Evolutionary conservation across 1,139 yeast genomes (phyloP), one percentile per base, ranked within the genome.

Genomic region (Hansenula anomala): DNA sequence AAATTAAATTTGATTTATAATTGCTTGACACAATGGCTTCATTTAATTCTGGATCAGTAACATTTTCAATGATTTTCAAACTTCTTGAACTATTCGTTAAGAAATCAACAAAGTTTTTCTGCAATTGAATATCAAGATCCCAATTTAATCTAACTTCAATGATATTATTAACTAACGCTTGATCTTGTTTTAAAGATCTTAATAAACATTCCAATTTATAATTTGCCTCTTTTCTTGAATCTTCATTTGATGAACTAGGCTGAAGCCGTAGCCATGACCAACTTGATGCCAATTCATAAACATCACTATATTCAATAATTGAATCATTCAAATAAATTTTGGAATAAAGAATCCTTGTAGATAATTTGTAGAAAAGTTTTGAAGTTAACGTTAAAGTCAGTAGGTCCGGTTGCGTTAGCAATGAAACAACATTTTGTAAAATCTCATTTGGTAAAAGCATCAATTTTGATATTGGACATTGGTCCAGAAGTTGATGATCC

Each of bases 101-200:
- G 6, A 56, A 29, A 9, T 43, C 40, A 8, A 66, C 40, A 13
- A 66, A 51, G 13, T 44, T 38, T 34, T 44, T 54, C 42, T 66
- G 71, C 12, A 56, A 39, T 2, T 34, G 36, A 5, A 60, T 42
- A 35, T 60, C 59, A 30, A 66, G 47, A 46, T 67, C 72, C 69
- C 70, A 66, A 43, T 66, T 67, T 22, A 67, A 51, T 40, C 71
- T 47, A 7, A 67, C 56, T 59, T 69, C 66, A 28, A 55, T 55
- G 5, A 66, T 58, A 23, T 52, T 43, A 23, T 55, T 48, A 36
- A 56, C 39, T 3, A 58, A 53, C 6, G 29, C 22, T 1, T 34
- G 34, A 36, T 59, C 56, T n/a, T 46, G 45, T 11, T 44, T 38
- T 6, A 65, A 39, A 0, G 64, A 47, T 18, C 50, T 36, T 5